Evolutionary conservation across 495 filamentous ascomycete species (phyloP), one percentile per base, ranked within the genome.

Genomic region (Cladorrhinum samala): DNA sequence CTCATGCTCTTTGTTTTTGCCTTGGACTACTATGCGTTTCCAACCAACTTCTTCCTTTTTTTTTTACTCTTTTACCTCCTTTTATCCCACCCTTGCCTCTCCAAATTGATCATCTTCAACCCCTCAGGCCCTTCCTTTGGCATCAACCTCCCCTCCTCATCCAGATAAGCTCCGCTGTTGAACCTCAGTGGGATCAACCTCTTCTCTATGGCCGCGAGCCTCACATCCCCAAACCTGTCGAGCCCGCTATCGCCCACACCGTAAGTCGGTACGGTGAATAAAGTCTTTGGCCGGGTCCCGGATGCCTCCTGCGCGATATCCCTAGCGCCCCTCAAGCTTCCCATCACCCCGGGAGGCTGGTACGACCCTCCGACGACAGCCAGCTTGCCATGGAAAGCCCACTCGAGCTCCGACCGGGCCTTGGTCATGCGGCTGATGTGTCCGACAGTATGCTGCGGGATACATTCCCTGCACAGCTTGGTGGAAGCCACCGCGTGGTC

Each of bases 371-470:
- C 94, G 0, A 87, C 89, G 11, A 96, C 84, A 24, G 78, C 74
- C 16, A 98, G 69, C 27, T 75, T 75, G 8, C 84, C 82, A 1
- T 75, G 53, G 62, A 87, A 96, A 9, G 75, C 72, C 1, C 53
- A 19, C 42, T 69, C 63, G 5, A 94, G 66, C 70, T 14, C 60
- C 30, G 54, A 85, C 79, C 3, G 85, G 78, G 9, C 63, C 63
- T 17, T 59, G n/a, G n/a, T 64, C 79, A 95, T 84, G 49, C 82
- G 77, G 3, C 64, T 56, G 25, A 80, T 60, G 70, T 97, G 91
- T 17, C 88, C 88, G 1, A 95, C 84, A 0, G 72, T 76, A 60
- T 94, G 95, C 67, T 97, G 93, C 4, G 93, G 93, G 39, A 98
- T 90, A 61, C 91, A 95, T 38, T 92, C 73, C 46, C 72, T 73